Evolutionary conservation across 2,329 filamentous ascomycete species (phyloP).

Genomic region (Dactylellina leptospora): DNA sequence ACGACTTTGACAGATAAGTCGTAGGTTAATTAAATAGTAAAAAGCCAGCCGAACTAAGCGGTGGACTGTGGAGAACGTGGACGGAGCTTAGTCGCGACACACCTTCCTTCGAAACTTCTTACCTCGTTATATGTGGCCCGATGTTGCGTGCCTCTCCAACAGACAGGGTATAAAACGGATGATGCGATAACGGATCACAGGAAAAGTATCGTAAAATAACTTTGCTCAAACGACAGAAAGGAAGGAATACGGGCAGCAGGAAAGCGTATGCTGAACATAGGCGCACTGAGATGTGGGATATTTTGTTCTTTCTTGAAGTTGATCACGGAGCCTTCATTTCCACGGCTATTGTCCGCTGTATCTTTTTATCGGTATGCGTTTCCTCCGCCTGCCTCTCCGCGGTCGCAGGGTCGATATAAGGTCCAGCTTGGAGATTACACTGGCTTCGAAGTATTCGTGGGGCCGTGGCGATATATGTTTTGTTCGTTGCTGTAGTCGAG

Average conservation of each 20-base stretch:
- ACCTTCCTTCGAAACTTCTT: too few species aligned
- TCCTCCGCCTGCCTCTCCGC: slow-evolving; percentile 48
- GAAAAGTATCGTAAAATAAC: neutral
- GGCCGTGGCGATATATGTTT: neutral
- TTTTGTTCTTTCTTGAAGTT: slow-evolving; percentile 16
- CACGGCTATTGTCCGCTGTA: slow-evolving; percentile 9
- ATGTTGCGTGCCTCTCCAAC: neutral
- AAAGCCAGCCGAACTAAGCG: too few species aligned
- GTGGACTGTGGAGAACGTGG: neutral
- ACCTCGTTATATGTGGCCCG: too few species aligned
- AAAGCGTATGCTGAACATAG: neutral
- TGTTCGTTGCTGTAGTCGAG: neutral
- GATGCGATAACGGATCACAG: neutral
- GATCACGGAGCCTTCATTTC: slow-evolving; percentile 52
- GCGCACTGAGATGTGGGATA: slow-evolving; percentile 23
- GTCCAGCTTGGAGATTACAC: slow-evolving; percentile 19
- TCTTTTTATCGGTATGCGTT: slow-evolving; percentile 15
- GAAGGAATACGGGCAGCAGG: slow-evolving; percentile 4
- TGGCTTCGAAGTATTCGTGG: neutral
- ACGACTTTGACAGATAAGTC: slow-evolving; percentile 7
- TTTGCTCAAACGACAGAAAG: neutral
- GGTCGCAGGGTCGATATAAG: slow-evolving; percentile 38
- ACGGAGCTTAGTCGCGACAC: too few species aligned
- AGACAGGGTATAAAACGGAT: neutral
- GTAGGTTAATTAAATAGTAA: too few species aligned